Conservation (phyloP, 176 grass and related monocot species). For the Zoysia pacifica region DNA sequence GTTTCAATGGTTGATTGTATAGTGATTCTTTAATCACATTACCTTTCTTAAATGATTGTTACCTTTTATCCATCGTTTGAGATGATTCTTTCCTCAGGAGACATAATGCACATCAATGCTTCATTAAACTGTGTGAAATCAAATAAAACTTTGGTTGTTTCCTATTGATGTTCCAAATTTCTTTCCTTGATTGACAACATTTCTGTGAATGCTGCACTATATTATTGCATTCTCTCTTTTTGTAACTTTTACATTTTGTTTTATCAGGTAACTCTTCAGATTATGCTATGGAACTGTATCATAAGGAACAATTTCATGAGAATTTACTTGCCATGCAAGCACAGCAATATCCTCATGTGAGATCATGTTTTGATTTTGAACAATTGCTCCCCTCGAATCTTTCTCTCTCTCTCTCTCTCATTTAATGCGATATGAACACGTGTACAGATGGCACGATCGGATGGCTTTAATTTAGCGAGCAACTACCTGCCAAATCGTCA, state of each 20-base stretch:
- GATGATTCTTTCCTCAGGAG: conserved; percentile 17
- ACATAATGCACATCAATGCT: conserved; percentile 16
- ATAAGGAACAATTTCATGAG: conserved; percentile 95
- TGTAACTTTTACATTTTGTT: not conserved
- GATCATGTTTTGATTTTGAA: conserved; percentile 45
- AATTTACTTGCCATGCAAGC: conserved; percentile 83
- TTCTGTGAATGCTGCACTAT: conserved; percentile 6
- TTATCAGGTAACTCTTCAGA: conserved; percentile 73
- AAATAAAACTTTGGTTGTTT: not conserved
- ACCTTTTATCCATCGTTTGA: not conserved
- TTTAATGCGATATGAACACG: conserved; percentile 35
- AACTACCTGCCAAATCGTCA: conserved; percentile 75
- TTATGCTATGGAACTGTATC: conserved; percentile 91
- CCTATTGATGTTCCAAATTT: conserved; percentile 23
- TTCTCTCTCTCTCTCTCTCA: conserved; percentile 37
- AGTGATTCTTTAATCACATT: conserved; percentile 9
- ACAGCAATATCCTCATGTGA: conserved; percentile 78
- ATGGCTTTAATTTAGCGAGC: conserved; percentile 85
- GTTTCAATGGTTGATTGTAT: conserved; percentile 2
- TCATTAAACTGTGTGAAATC: conserved; percentile 7
- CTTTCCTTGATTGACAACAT: conserved; percentile 21
- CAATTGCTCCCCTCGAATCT: conserved; percentile 12
- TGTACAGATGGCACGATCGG: conserved; percentile 79
- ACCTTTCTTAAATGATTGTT: not conserved
- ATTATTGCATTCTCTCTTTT: not conserved